Percentiles rank a stretch among this genome's conserved stretches.
phyloP scores from a whole-genome alignment of 1,284 basidiomycete species.

The Malassezia cuniculi region DNA sequence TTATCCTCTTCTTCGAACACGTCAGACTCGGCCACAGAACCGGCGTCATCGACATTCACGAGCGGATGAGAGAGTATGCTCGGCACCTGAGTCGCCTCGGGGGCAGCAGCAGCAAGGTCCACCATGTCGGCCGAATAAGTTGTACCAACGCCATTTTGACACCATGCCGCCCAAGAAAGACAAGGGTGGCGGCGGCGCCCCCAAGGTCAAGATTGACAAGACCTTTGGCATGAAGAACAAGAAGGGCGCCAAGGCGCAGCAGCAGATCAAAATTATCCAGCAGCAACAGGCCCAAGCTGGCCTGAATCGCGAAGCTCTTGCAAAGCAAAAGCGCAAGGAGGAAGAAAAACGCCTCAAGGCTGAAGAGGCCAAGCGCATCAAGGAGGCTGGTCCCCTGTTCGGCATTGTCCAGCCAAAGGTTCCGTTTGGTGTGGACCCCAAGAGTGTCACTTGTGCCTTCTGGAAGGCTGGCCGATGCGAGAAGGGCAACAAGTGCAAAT shows the following conservation, averaged over 20 bases:
- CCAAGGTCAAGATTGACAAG: conserved; percentile 38
- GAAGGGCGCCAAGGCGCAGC: conserved; percentile 77
- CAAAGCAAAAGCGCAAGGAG: conserved; percentile 62
- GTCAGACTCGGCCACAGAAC: neutral
- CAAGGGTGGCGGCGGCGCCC: conserved; percentile 48
- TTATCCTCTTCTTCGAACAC: no score
- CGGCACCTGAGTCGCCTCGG: no score
- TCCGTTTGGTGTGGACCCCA: conserved; percentile 65
- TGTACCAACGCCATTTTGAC: no score
- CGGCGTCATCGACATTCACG: neutral
- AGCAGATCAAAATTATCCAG: conserved; percentile 65
- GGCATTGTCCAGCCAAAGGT: conserved; percentile 54
- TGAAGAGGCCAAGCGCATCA: conserved; percentile 62
- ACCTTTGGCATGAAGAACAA: conserved; percentile 83
- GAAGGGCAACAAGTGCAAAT: conserved; percentile 64
- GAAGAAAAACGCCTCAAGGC: conserved; percentile 73
- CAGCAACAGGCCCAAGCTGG: conserved; percentile 53
- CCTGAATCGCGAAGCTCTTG: conserved; percentile 67
- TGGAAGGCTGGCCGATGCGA: conserved; percentile 34
- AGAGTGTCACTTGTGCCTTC: conserved; percentile 28
- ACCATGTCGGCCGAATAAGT: no score
- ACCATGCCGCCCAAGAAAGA: conserved; percentile 43
- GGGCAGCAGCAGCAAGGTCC: no score
- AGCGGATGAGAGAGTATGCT: no score
- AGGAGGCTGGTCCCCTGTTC: conserved; percentile 32